phyloP scores from a whole-genome alignment of 1,139 yeast genomes.

The Pichia sp. region DNA sequence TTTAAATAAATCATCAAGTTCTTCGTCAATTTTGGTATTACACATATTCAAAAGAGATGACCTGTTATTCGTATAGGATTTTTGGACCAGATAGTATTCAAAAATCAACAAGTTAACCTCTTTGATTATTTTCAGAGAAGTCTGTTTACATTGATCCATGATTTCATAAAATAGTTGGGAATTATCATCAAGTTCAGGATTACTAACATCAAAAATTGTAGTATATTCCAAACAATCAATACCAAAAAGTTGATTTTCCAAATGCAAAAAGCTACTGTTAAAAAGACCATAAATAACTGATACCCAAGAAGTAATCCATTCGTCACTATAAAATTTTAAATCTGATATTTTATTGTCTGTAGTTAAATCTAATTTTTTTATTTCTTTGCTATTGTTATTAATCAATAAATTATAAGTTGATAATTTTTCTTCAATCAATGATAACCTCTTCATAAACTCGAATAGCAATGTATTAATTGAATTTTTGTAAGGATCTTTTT shows the following conservation, averaged over 20 bases:
- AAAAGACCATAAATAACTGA: slow-evolving; percentile 25
- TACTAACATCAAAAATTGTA: slow-evolving; percentile 20
- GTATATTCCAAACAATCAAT: slow-evolving; percentile 21
- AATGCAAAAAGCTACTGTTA: slow-evolving; percentile 20
- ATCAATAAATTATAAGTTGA: slow-evolving; percentile 5
- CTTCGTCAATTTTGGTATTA: slow-evolving; percentile 17
- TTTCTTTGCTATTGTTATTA: slow-evolving; percentile 3
- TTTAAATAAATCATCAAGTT: slow-evolving; percentile 15
- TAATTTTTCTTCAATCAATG: slow-evolving; percentile 6
- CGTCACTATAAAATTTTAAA: slow-evolving; percentile 16
- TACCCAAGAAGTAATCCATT: slow-evolving; percentile 25
- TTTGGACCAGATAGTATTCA: slow-evolving; percentile 23
- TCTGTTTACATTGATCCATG: slow-evolving; percentile 19
- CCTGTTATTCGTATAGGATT: slow-evolving; percentile 9
- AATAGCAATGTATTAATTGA: slow-evolving; percentile 12
- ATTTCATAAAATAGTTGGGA: slow-evolving; percentile 19
- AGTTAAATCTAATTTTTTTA: slow-evolving; percentile 1
- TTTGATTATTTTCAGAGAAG: slow-evolving; percentile 20
- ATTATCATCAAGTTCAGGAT: slow-evolving; percentile 17
- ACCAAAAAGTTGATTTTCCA: slow-evolving; percentile 24
- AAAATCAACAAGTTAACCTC: slow-evolving; percentile 24
- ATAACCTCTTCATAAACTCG: slow-evolving; percentile 18
- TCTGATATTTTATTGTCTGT: slow-evolving; percentile 9
- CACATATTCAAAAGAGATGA: slow-evolving; percentile 19
- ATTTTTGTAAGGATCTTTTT: not conserved